Evolutionary conservation across 2,329 filamentous ascomycete species (phyloP).

Genomic region (Fusarium luffae): DNA sequence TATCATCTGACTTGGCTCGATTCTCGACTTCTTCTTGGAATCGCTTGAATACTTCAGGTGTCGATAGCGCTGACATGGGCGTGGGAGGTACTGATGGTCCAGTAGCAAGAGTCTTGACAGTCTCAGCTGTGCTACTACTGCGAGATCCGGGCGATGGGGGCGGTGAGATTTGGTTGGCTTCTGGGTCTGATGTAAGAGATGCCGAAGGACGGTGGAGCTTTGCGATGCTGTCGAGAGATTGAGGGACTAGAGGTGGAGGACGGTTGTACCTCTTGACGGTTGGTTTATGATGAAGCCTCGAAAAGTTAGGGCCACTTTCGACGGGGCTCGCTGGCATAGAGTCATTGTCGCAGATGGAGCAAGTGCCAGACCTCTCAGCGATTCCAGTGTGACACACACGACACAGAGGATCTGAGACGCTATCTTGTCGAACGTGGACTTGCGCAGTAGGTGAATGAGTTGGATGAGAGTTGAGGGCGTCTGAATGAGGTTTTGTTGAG

Average conservation of each 20-base stretch:
- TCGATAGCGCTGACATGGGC: conserved; percentile 37
- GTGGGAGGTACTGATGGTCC: conserved; percentile 24
- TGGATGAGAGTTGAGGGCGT: conserved; percentile 40
- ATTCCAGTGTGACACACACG: conserved; percentile 38
- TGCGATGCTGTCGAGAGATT: conserved; percentile 27
- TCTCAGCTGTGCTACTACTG: conserved; percentile 18
- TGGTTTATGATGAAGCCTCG: conserved; percentile 17
- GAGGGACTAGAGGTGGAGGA: conserved; percentile 33
- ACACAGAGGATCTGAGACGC: conserved; percentile 37
- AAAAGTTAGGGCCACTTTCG: conserved; percentile 14
- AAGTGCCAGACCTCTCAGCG: conserved; percentile 39
- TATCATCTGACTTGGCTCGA: conserved; percentile 3
- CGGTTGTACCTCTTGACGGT: conserved; percentile 27
- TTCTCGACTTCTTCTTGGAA: conserved; percentile 31
- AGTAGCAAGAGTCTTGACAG: conserved; percentile 12
- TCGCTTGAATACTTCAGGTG: conserved; percentile 37
- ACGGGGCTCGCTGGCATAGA: conserved; percentile 13
- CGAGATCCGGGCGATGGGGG: conserved; percentile 19
- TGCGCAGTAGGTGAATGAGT: conserved; percentile 13
- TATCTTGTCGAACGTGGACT: conserved; percentile 41
- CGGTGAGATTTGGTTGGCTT: conserved; percentile 31
- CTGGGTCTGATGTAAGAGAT: conserved; percentile 31
- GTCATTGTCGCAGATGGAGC: conserved; percentile 43
- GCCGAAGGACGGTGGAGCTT: conserved; percentile 26
- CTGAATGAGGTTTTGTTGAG: conserved; percentile 25